phyloP scores from a whole-genome alignment of 1,284 basidiomycete genomes.

The Gomphus bonarii region DNA sequence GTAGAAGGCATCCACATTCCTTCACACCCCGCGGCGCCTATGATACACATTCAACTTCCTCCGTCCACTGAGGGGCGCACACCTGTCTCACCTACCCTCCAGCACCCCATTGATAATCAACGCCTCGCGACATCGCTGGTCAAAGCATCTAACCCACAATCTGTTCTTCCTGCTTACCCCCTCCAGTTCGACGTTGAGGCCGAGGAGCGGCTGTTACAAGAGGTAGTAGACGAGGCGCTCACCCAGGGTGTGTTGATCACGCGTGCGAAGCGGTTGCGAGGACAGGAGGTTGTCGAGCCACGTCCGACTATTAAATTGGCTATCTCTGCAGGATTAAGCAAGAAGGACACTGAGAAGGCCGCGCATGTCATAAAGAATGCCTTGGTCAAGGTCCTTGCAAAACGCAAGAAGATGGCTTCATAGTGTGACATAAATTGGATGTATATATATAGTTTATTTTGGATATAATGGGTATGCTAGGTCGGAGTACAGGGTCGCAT shows the following conservation, averaged over 20 bases:
- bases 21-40: slow-evolving; percentile 75
- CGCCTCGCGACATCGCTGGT: background rate
- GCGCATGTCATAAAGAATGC: slow-evolving; percentile 66
- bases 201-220: slow-evolving; percentile 77
- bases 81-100: slow-evolving; percentile 15
- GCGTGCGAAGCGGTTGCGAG: slow-evolving; percentile 68
- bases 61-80: slow-evolving; percentile 24
- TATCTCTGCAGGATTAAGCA: slow-evolving; percentile 66
- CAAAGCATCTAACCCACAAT: slow-evolving; percentile 33
- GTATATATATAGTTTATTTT: background rate
- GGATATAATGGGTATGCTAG: background rate
- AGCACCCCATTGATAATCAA: background rate
- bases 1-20: slow-evolving; percentile 77
- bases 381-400: slow-evolving; percentile 59
- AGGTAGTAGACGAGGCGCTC: slow-evolving; percentile 78
- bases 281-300: slow-evolving; percentile 76
- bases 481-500: background rate
- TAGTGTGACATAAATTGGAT: background rate
- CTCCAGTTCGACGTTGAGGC: slow-evolving; percentile 48
- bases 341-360: slow-evolving; percentile 90
- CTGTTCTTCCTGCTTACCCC: slow-evolving; percentile 30
- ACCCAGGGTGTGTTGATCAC: slow-evolving; percentile 76
- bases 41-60: slow-evolving; percentile 78
- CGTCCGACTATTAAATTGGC: slow-evolving; percentile 85
- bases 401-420: slow-evolving; percentile 19